Conservation (phyloP, 2,329 filamentous ascomycete species). For the Chalara sp. region DNA sequence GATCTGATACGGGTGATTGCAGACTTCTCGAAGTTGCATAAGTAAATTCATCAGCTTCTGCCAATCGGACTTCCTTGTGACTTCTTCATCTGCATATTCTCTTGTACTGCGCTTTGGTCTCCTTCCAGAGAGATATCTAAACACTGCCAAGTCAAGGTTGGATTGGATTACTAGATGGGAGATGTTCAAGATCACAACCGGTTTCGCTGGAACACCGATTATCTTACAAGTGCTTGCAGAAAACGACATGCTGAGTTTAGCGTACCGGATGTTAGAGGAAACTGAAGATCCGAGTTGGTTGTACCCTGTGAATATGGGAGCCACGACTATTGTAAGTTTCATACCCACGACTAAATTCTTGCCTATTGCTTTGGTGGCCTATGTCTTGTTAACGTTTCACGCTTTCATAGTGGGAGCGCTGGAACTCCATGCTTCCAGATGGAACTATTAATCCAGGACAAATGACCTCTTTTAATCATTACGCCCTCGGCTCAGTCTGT, state of each 20-base stretch:
- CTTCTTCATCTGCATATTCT: slow-evolving; percentile 18
- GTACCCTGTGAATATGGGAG: slow-evolving; percentile 22
- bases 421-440: slow-evolving; percentile 22
- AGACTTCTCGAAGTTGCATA: slow-evolving; percentile 86
- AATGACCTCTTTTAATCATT: slow-evolving; percentile 24
- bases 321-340: slow-evolving; percentile 14
- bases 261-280: slow-evolving; percentile 33
- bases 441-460: slow-evolving; percentile 18
- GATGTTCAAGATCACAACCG: slow-evolving; percentile 21
- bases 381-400: no score
- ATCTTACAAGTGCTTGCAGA: slow-evolving; percentile 12
- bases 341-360: no score
- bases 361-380: no score
- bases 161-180: slow-evolving; percentile 12
- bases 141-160: slow-evolving; percentile 12
- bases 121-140: slow-evolving; percentile 4
- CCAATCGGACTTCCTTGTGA: slow-evolving; percentile 33
- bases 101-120: slow-evolving; percentile 21
- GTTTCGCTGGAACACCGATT: slow-evolving; percentile 26
- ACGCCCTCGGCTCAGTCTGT: slow-evolving; percentile 18
- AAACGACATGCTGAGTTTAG: slow-evolving; percentile 12
- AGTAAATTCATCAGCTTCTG: slow-evolving; percentile 77
- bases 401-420: slow-evolving; percentile 15
- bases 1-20: slow-evolving; percentile 74
- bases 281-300: slow-evolving; percentile 27